Evolutionary conservation across 2,329 filamentous ascomycete genomes (phyloP).

Genomic region (Cadophora sp.): DNA sequence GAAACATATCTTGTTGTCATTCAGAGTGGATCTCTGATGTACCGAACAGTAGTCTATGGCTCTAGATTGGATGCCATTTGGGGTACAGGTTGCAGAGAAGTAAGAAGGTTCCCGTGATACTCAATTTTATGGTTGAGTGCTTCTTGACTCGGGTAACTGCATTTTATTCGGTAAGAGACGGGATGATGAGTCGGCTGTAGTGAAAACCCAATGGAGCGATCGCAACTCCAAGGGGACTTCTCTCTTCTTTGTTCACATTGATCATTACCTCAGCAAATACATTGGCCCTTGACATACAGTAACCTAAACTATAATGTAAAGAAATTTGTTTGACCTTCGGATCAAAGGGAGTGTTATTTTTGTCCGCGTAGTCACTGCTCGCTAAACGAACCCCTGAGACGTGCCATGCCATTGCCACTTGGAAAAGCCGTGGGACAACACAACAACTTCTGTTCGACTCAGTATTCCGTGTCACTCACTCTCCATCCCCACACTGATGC

Average conservation of each 20-base stretch:
- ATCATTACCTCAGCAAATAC: no score
- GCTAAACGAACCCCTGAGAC: constrained; percentile 10
- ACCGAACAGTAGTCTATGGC: not conserved
- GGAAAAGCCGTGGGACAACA: constrained; percentile 14
- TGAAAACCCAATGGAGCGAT: not conserved
- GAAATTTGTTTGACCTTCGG: not conserved
- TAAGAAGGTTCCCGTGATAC: not conserved
- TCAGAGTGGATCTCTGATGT: not conserved
- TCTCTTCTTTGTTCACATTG: no score
- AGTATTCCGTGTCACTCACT: constrained; percentile 15
- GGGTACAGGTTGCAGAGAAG: not conserved
- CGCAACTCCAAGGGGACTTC: no score
- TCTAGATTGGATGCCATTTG: not conserved
- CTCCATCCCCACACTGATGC: constrained; percentile 10
- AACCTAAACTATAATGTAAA: not conserved
- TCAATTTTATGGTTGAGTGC: not conserved
- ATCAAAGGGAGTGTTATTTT: not conserved
- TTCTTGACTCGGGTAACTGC: constrained; percentile 1
- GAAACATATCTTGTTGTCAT: constrained; percentile 1
- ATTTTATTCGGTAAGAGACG: not conserved
- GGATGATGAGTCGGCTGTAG: not conserved
- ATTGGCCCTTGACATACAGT: not conserved
- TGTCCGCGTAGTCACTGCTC: not conserved
- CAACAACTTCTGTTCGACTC: constrained; percentile 6
- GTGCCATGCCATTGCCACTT: not conserved